Percentiles rank a stretch among this genome's conserved stretches.
Conservation (phyloP, 2,329 filamentous ascomycete species). For the Pseudogymnoascus sp. region DNA sequence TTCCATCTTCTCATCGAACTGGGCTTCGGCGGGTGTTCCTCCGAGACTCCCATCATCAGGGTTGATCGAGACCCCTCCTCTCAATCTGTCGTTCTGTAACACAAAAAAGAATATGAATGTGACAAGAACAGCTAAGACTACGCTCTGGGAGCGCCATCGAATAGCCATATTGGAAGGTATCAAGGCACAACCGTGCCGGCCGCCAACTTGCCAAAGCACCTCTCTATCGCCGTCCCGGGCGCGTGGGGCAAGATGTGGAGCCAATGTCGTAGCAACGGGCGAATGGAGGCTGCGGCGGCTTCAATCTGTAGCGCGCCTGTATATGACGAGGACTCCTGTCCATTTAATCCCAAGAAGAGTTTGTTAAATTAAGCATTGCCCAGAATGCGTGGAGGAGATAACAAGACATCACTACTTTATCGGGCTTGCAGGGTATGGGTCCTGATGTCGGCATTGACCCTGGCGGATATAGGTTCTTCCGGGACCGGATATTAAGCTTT, state of each 20-base stretch:
- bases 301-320: neutral
- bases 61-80: neutral
- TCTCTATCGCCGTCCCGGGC: neutral
- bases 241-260: neutral
- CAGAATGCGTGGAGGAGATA: neutral
- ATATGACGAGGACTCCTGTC: neutral
- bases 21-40: neutral
- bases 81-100: neutral
- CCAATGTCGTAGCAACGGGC: neutral
- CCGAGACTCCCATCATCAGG: neutral
- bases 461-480: neutral
- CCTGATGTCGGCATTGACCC: neutral
- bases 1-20: constrained; percentile 8
- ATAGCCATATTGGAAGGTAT: neutral
- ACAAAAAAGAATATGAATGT: neutral
- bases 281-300: neutral
- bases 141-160: neutral
- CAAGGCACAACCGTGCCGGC: neutral
- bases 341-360: neutral
- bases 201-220: neutral
- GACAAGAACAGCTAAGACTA: neutral
- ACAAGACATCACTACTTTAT: neutral
- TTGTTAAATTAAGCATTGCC: neutral
- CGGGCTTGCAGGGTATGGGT: neutral
- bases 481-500: neutral